A percentile compares a stretch with the other conserved stretches of the same genome.
These are phyloP conservation scores for Thelephora terrestris DNA, from an alignment of 1,284 basidiomycete genomes.

Conservation along the genomic window DNA sequence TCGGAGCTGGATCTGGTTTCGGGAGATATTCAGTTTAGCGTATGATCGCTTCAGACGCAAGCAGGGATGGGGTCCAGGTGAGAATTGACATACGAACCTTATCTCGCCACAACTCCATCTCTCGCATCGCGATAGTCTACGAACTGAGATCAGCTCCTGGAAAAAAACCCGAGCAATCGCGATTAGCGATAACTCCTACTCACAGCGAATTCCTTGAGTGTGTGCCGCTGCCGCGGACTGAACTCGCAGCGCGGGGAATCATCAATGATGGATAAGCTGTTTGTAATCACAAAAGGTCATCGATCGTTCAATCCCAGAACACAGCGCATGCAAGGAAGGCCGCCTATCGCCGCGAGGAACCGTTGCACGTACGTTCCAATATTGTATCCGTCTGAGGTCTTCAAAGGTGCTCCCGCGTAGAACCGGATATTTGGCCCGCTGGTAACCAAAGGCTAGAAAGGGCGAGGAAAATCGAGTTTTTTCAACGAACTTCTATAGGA, in stretches of 20 bases:
- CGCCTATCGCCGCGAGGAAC: too few species aligned
- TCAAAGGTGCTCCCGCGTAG: conserved; percentile 85
- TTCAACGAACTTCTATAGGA: conserved; percentile 3
- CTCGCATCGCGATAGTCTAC: conserved; percentile 79
- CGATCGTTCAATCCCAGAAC: too few species aligned
- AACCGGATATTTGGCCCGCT: conserved; percentile 70
- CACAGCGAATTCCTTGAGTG: conserved; percentile 86
- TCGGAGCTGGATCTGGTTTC: conserved; percentile 69
- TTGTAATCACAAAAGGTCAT: conserved; percentile 3
- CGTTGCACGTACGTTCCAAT: conserved; percentile 56
- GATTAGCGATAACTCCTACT: neutral
- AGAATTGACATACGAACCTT: conserved; percentile 43
- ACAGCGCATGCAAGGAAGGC: too few species aligned
- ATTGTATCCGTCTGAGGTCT: conserved; percentile 85
- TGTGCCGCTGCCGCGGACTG: conserved; percentile 81
- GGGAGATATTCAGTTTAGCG: neutral
- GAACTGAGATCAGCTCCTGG: conserved; percentile 2
- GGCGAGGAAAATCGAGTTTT: neutral
- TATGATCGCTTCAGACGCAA: neutral
- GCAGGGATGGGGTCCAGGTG: neutral
- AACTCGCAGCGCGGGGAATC: conserved; percentile 80
- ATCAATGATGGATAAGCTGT: conserved; percentile 76
- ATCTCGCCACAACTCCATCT: conserved; percentile 92
- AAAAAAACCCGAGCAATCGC: neutral
- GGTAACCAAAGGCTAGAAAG: conserved; percentile 62